Evolutionary conservation across 371 early-diverging fungal genomes (phyloP).

Genomic region (Coemansia sp.): DNA sequence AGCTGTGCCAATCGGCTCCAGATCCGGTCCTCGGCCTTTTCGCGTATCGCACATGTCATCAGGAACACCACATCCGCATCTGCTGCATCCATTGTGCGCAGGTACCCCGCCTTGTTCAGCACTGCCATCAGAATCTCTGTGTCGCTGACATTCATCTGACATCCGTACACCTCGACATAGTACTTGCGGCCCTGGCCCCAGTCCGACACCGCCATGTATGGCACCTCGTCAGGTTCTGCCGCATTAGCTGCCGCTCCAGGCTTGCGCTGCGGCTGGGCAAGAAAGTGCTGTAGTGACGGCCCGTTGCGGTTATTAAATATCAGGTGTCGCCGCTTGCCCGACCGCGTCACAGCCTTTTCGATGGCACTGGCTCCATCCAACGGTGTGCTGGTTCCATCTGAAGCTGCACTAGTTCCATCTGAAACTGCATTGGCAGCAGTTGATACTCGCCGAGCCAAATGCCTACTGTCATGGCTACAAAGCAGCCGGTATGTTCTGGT

Average conservation of each 20-base stretch:
- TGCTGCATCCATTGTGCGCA: constrained; percentile 56
- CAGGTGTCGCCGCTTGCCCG: constrained; percentile 50
- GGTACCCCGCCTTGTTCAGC: constrained; percentile 68
- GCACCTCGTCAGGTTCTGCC: constrained; percentile 54
- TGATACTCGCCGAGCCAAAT: background rate
- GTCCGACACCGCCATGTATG: constrained; percentile 59
- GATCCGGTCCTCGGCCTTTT: constrained; percentile 73
- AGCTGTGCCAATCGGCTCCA: constrained; percentile 67
- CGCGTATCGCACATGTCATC: constrained; percentile 79
- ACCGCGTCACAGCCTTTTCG: background rate
- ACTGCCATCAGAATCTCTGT: constrained; percentile 77
- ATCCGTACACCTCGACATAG: constrained; percentile 78
- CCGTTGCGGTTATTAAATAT: constrained; percentile 65
- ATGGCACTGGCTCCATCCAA: background rate
- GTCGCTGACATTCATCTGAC: constrained; percentile 80
- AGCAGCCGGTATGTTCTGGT: background rate
- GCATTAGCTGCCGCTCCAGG: constrained; percentile 14
- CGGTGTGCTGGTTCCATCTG: background rate
- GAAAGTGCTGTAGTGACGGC: constrained; percentile 67
- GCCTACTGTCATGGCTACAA: background rate
- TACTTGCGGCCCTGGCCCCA: constrained; percentile 53
- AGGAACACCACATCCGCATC: constrained; percentile 72
- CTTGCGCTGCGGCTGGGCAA: constrained; percentile 47
- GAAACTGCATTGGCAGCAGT: background rate
- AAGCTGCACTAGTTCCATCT: background rate